Base-by-base conservation (phyloP, 2,329 filamentous ascomycete species). In the Phaeophleospora eucalypticola region DNA sequence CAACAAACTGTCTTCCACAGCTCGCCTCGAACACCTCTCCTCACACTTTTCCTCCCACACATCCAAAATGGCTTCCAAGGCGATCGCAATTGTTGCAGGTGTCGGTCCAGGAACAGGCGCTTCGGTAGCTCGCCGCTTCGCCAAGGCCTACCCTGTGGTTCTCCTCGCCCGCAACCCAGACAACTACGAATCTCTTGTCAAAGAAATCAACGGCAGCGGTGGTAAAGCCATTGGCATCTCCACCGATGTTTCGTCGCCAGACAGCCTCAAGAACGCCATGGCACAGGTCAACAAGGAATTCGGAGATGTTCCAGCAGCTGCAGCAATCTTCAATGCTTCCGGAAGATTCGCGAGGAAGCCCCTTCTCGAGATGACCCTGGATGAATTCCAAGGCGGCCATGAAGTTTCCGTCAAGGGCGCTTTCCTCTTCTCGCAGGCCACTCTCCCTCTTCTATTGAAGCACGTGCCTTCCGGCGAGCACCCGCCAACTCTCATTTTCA, bases 401-500 rank as follows among this genome's bases (percentile, higher is more conserved):
- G 69, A 74, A 20, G 74, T 76, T 29, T 74, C 74, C 52, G 71
- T 68, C 4, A 75, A 76, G 29, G 88, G 87, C 10, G 84, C 86
- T 20, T 89, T 88, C 66, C 70, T 83, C 58, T 95, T 95, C 66
- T 81, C 87, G 1, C 83, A 91, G 65, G 74, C 76, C 2, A 73
- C 80, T 0, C 69, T 95, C 1, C 89, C 89, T 0, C 73, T 84
- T 1, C 78, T 95, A 1, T 75, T 90, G 2, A 75, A 81, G 17
- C 74, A 82, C 0, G 77, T 81, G 1, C 64, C 67, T 27, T 65
- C 67, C 0, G 67, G 78, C 0, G 72, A 77, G 24, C 69, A 88
- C 61, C 87, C 89, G 3, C 89, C 89, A 0, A 84, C 85, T 0
- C 72, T 95, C 16, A 84, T 95, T 60, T 86, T 94, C 68, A 95